phyloP scores from a whole-genome alignment of 805 yeast species.

The Lipomyces mesembrius region DNA sequence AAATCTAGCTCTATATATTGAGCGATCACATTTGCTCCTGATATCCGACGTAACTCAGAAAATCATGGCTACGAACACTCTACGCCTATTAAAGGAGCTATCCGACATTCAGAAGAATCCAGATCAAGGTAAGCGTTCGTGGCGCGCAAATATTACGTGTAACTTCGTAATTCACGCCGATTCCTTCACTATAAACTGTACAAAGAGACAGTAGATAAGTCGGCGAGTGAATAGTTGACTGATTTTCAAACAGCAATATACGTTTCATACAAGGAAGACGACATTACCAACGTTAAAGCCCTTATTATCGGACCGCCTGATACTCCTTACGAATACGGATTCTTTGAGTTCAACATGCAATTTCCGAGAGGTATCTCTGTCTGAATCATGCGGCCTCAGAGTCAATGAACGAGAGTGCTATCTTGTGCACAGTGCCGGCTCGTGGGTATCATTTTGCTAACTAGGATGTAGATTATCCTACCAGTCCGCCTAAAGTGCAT shows the following conservation, averaged over 20 bases:
- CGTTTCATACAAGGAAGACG: constrained; percentile 20
- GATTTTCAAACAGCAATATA: constrained; percentile 17
- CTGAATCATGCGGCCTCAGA: not conserved
- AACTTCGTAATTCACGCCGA: not conserved
- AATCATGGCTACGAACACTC: constrained; percentile 18
- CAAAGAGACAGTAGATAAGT: not conserved
- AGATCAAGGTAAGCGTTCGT: constrained; percentile 19
- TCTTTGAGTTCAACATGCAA: constrained; percentile 22
- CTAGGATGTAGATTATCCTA: constrained; percentile 18
- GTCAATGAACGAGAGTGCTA: not conserved
- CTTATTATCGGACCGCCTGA: constrained; percentile 23
- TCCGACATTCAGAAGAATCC: constrained; percentile 22
- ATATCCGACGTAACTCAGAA: constrained; percentile 5
- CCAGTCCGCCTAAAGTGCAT: constrained; percentile 20
- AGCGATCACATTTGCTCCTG: not conserved
- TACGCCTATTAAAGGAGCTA: constrained; percentile 22
- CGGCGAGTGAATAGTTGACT: not conserved
- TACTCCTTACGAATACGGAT: constrained; percentile 25
- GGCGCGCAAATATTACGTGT: not conserved
- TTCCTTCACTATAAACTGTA: not conserved
- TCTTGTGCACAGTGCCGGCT: not conserved
- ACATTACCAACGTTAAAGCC: constrained; percentile 21
- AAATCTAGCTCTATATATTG: not conserved
- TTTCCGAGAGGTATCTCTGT: constrained; percentile 17
- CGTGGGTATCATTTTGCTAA: not conserved